These are phyloP conservation scores for Begonia fuchsioides DNA, from an alignment of 306 rosid species.

Conservation along the genomic window DNA sequence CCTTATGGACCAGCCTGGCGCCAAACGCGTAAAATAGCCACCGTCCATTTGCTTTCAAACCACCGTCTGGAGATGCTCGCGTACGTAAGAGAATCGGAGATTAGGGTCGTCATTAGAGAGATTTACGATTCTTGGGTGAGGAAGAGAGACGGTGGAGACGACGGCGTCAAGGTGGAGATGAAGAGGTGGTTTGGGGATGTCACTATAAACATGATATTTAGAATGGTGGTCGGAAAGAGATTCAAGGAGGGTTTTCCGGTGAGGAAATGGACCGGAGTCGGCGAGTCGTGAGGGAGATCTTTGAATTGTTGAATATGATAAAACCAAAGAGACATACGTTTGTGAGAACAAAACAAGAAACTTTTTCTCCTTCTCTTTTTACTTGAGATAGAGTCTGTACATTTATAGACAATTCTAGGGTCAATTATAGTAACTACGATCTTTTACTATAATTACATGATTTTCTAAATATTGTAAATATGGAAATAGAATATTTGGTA, in stretches of 20 bases:
- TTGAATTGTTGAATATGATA: conserved; percentile 19
- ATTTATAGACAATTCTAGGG: too few relatives aligned
- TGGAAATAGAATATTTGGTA: too few relatives aligned
- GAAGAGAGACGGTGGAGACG: too few relatives aligned
- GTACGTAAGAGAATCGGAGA: conserved; percentile 6
- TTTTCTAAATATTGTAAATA: too few relatives aligned
- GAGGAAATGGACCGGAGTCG: not conserved
- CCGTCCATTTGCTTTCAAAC: conserved; percentile 10
- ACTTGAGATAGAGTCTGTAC: too few relatives aligned
- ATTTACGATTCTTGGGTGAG: not conserved
- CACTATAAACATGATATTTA: conserved; percentile 3
- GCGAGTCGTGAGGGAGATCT: conserved; percentile 2
- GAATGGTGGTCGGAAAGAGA: conserved; percentile 15
- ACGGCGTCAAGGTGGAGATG: conserved; percentile 6
- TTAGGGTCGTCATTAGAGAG: conserved; percentile 1
- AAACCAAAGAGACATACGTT: too few relatives aligned
- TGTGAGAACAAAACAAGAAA: too few relatives aligned
- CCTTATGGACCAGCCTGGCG: conserved; percentile 18
- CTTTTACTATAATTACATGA: too few relatives aligned
- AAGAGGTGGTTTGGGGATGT: too few relatives aligned
- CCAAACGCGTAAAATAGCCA: conserved; percentile 13
- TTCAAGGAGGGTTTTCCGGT: not conserved
- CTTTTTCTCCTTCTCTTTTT: too few relatives aligned
- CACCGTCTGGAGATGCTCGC: conserved; percentile 6
- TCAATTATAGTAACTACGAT: too few relatives aligned